A percentile compares a stretch with the other conserved stretches of the same genome.
phyloP scores from a whole-genome alignment of 1,284 basidiomycete genomes.

The Retiboletus fuscus region DNA sequence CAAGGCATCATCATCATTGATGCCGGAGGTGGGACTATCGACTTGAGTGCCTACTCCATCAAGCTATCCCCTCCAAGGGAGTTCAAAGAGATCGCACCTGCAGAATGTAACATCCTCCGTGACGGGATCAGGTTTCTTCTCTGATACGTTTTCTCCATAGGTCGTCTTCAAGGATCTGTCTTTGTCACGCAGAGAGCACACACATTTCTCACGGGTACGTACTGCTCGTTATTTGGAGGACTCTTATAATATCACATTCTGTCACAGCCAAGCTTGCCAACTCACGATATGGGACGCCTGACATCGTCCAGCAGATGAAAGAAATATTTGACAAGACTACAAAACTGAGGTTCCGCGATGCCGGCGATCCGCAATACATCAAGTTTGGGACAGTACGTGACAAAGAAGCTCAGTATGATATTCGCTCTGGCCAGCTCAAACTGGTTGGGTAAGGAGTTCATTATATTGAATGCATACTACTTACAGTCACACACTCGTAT shows the following conservation, averaged over 20 bases:
- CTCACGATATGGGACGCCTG: conserved; percentile 45
- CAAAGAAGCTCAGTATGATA: conserved; percentile 56
- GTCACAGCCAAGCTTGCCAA: conserved; percentile 48
- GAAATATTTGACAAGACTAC: conserved; percentile 61
- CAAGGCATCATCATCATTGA: conserved; percentile 64
- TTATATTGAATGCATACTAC: not conserved
- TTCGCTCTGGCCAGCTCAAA: conserved; percentile 59
- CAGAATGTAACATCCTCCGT: conserved; percentile 51
- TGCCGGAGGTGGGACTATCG: conserved; percentile 66
- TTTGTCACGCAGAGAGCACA: conserved; percentile 58
- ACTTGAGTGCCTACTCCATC: conserved; percentile 61
- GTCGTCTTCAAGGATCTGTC: conserved; percentile 50
- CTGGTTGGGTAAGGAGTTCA: conserved; percentile 52
- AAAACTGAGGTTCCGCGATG: conserved; percentile 58
- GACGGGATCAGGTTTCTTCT: not conserved
- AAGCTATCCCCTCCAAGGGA: conserved; percentile 42
- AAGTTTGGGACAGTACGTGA: conserved; percentile 60
- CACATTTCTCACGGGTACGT: conserved; percentile 49
- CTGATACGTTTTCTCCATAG: conserved; percentile 27
- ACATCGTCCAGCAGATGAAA: conserved; percentile 55
- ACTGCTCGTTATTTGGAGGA: not conserved
- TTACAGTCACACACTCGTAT: not conserved
- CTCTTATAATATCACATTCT: conserved; percentile 31
- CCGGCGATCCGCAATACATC: conserved; percentile 56
- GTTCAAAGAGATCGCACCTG: conserved; percentile 54